Percentiles rank a stretch among this genome's conserved stretches.
phyloP scores from a whole-genome alignment of 371 early-diverging fungal species.

The Umbelopsis sp. region DNA sequence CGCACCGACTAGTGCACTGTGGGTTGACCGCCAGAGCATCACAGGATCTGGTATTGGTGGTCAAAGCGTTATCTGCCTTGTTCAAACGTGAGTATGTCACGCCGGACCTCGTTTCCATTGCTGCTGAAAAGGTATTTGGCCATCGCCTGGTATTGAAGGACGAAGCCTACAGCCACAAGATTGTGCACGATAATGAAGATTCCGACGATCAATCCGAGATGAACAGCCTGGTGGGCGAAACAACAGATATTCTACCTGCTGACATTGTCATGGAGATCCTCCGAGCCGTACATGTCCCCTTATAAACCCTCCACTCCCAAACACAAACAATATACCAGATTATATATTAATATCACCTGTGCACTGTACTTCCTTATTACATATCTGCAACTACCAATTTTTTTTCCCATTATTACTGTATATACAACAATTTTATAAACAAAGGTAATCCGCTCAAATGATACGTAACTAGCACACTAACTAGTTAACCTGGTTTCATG shows the following conservation, averaged over 20 bases:
- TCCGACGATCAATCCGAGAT: conserved; percentile 2
- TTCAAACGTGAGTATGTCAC: conserved; percentile 62
- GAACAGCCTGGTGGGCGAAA: not conserved
- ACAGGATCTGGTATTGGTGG: conserved; percentile 56
- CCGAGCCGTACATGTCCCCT: conserved; percentile 33
- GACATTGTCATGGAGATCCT: conserved; percentile 38
- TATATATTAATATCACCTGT: not conserved
- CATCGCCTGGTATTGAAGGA: conserved; percentile 42
- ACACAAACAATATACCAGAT: not conserved
- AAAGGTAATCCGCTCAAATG: too few relatives aligned
- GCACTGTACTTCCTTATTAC: too few relatives aligned
- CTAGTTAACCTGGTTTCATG: too few relatives aligned
- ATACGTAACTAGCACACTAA: too few relatives aligned
- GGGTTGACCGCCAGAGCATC: conserved; percentile 66
- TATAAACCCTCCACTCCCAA: conserved; percentile 19
- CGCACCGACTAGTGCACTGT: conserved; percentile 61
- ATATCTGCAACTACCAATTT: too few relatives aligned
- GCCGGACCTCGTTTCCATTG: conserved; percentile 61
- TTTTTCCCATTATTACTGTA: not conserved
- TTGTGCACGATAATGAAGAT: not conserved
- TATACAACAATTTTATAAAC: not conserved
- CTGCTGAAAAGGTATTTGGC: conserved; percentile 61
- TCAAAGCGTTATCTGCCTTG: conserved; percentile 57
- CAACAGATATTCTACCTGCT: conserved; percentile 21
- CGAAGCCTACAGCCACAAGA: not conserved